A percentile compares a stretch with the other conserved stretches of the same genome.
These are phyloP conservation scores for Fraxinus dipetala DNA, from an alignment of 305 asterid genomes.

Conservation along the genomic window DNA sequence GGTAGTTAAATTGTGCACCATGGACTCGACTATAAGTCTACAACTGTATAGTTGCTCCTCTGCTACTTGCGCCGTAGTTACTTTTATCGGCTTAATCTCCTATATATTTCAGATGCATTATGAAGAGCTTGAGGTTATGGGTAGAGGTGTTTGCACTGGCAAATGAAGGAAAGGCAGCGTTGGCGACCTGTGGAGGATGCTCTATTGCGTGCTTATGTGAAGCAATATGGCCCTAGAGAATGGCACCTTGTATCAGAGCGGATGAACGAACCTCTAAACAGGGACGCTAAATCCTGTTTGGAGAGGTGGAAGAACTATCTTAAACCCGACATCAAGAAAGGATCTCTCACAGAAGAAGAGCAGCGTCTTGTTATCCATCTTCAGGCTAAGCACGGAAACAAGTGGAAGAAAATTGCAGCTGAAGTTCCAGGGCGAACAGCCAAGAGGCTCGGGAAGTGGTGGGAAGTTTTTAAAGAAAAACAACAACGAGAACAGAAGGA, in stretches of 20 bases:
- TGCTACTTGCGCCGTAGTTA: background rate
- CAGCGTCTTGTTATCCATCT: conserved; percentile 35
- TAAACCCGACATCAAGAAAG: conserved; percentile 39
- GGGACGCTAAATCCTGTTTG: conserved; percentile 38
- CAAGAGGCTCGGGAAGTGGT: conserved; percentile 37
- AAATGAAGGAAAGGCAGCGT: conserved; percentile 40
- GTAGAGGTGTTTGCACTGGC: conserved; percentile 28
- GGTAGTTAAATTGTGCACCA: background rate
- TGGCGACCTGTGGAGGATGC: conserved; percentile 45
- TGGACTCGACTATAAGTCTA: too few relatives aligned
- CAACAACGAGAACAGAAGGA: conserved; percentile 33
- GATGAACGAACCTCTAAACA: conserved; percentile 27
- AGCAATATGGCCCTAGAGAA: conserved; percentile 38
- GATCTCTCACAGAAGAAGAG: conserved; percentile 37
- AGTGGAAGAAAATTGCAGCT: conserved; percentile 40
- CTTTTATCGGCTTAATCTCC: background rate
- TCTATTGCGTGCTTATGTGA: conserved; percentile 33
- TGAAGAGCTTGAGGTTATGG: conserved; percentile 29
- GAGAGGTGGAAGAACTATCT: conserved; percentile 43
- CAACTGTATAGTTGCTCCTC: background rate
- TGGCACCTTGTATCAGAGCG: conserved; percentile 40
- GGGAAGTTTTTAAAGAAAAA: conserved; percentile 44
- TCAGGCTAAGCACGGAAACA: conserved; percentile 37
- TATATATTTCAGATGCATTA: conserved; percentile 23
- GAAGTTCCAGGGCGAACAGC: conserved; percentile 41